Conservation (phyloP, 345 rosid genomes). For the Aquilaria yunnanensis region DNA sequence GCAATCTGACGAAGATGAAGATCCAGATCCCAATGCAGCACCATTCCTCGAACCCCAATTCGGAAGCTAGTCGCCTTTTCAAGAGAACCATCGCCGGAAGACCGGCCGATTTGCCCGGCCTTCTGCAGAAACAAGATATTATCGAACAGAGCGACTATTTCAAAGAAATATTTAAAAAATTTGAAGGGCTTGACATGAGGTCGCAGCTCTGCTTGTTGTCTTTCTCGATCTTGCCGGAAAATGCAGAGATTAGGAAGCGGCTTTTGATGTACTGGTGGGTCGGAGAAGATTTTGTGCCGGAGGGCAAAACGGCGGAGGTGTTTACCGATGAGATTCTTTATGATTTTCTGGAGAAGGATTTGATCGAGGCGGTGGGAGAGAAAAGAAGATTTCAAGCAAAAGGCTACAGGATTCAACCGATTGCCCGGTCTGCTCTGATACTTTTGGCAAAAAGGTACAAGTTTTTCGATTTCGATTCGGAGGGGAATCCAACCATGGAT, state of each 20-base stretch:
- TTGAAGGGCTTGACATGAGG: background rate
- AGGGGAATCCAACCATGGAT: conserved; percentile 20
- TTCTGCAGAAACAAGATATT: conserved; percentile 3
- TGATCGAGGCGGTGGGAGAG: conserved; percentile 29
- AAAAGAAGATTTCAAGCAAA: conserved; percentile 17
- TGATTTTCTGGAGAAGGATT: conserved; percentile 12
- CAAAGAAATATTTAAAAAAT: conserved; percentile 3
- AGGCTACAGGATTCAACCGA: conserved; percentile 37
- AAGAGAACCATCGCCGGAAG: conserved; percentile 10
- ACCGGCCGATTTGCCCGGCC: conserved; percentile 13
- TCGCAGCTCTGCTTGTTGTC: conserved; percentile 26
- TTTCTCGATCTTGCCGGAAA: conserved; percentile 42
- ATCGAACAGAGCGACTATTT: conserved; percentile 7
- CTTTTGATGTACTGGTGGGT: conserved; percentile 49
- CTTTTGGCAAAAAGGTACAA: conserved; percentile 10
- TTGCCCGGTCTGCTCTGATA: conserved; percentile 35
- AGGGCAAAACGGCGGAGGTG: conserved; percentile 5
- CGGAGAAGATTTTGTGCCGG: conserved; percentile 32
- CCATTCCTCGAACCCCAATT: background rate
- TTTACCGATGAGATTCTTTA: conserved; percentile 6
- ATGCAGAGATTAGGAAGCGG: conserved; percentile 35
- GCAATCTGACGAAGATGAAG: conserved; percentile 29
- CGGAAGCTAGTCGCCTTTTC: conserved; percentile 14
- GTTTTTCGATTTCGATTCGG: conserved; percentile 18
- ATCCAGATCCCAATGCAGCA: conserved; percentile 22